Base-by-base conservation (phyloP, 2,329 filamentous ascomycete genomes). In the Aspergillus niger region DNA sequence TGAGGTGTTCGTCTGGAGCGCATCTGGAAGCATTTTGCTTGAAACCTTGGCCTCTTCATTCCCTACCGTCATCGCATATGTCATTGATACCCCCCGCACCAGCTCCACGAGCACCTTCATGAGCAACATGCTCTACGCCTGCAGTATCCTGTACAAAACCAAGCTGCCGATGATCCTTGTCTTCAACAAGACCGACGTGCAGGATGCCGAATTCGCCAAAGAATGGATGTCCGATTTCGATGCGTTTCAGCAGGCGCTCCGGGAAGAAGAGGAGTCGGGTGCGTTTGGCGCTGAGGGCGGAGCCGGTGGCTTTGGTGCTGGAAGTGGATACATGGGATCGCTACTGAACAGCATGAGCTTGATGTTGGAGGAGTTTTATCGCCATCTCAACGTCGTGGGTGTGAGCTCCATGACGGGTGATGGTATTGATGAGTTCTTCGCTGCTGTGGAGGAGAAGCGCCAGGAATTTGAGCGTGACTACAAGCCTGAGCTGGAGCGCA, bases 211-310 rank as follows among this genome's bases (percentile, higher is more conserved):
- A 26, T 97, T 97, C 71, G 95, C 93, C 1, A 95, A 94, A 79
- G 92, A 98, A 74, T 99, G 96, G 95, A 99, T 99, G 95, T 96
- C 93, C 5, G 94, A 99, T 76, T 99, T 97, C 71, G 95, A 99
- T 67, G 88, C 91, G 0, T 99, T 99, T 79, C 95, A 98, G 74
- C 86, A 86, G 15, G 94, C 96, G 0, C 82, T 99, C 49, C 85
- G 86, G 52, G 81, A 86, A 26, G 95, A 98, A 71, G 91, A 97
- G 74, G 87, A 90, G 58, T 82, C 84, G 7, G 92, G 92, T 49
- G 87, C 86, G 0, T 90, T 92, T 70, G 91, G 90, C 11, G 88
- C 89, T 2, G 83, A 86, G 28, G 92, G 89, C 13, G 82, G 85
- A 22, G 77, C 79, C 15, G 80, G 84, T 44, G 85, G 85, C 7